Percentiles rank a stretch among this genome's conserved stretches.
phyloP scores from a whole-genome alignment of 345 rosid species.

The Corchorus capsularis region DNA sequence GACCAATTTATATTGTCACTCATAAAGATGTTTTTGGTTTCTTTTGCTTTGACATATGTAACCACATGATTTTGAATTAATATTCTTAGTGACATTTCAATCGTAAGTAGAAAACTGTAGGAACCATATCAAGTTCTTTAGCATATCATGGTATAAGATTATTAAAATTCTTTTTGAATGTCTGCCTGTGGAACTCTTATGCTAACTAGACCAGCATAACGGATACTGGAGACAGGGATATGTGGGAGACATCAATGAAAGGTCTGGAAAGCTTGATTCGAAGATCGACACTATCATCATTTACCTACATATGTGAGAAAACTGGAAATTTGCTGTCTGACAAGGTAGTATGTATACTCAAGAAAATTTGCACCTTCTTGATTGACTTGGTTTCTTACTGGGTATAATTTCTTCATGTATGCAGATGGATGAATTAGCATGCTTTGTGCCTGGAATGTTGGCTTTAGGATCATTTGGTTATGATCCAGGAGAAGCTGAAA shows the following conservation, averaged over 20 bases:
- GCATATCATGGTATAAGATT: background rate
- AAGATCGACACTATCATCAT: conserved; percentile 85
- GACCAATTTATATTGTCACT: background rate
- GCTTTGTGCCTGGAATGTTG: conserved; percentile 99
- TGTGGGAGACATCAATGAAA: conserved; percentile 99
- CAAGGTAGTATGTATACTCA: conserved; percentile 51
- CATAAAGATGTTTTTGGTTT: background rate
- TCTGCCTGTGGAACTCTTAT: background rate
- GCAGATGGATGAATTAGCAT: conserved; percentile 99
- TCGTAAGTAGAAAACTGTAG: background rate
- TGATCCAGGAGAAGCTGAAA: conserved; percentile 72
- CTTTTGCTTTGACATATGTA: background rate
- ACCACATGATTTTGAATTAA: background rate
- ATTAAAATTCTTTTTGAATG: background rate
- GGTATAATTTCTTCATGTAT: conserved; percentile 13
- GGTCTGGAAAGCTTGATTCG: conserved; percentile 75
- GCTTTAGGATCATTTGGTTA: conserved; percentile 93
- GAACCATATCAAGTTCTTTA: background rate
- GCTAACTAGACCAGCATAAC: conserved; percentile 5
- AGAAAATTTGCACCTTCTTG: background rate
- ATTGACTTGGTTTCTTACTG: background rate
- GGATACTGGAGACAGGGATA: conserved; percentile 56
- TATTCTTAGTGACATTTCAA: background rate
- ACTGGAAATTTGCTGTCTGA: conserved; percentile 58
- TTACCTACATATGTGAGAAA: conserved; percentile 84